These are phyloP conservation scores for Setaria italica DNA, from an alignment of 202 grass and related monocot genomes.

Conservation along the genomic window DNA sequence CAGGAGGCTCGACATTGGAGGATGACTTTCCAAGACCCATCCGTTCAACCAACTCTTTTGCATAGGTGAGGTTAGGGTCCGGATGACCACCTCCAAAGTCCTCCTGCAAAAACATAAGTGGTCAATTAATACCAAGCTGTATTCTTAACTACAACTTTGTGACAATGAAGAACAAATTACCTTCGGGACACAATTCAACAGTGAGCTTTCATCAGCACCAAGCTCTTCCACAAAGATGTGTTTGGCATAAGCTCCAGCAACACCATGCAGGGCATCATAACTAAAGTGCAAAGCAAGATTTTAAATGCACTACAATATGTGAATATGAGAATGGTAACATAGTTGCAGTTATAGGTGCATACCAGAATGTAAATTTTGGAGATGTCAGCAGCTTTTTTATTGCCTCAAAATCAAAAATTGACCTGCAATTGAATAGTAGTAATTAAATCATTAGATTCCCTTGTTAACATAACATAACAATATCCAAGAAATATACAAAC, in stretches of 20 bases:
- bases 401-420: constrained; percentile 93
- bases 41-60: constrained; percentile 91
- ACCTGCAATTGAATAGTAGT: constrained; percentile 52
- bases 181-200: constrained; percentile 94
- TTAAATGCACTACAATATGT: constrained; percentile 22
- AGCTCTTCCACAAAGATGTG: constrained; percentile 96
- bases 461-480: background rate
- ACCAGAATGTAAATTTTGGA: constrained; percentile 98
- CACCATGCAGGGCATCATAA: constrained; percentile 96
- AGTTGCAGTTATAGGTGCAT: constrained; percentile 36
- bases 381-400: constrained; percentile 86
- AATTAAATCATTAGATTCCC: constrained; percentile 21
- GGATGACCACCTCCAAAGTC: constrained; percentile 98
- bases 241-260: constrained; percentile 91
- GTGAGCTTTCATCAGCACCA: constrained; percentile 84
- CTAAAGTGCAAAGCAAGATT: constrained; percentile 52
- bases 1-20: constrained; percentile 75
- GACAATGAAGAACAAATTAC: constrained; percentile 47
- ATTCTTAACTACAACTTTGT: constrained; percentile 23
- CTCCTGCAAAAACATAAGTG: constrained; percentile 65
- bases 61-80: constrained; percentile 97
- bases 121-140: constrained; percentile 20
- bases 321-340: constrained; percentile 27
- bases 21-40: constrained; percentile 90
- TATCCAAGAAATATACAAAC: constrained; percentile 1